phyloP scores from a whole-genome alignment of 768 basidiomycete species.

The Rhodosporidiobolus odoratus region DNA sequence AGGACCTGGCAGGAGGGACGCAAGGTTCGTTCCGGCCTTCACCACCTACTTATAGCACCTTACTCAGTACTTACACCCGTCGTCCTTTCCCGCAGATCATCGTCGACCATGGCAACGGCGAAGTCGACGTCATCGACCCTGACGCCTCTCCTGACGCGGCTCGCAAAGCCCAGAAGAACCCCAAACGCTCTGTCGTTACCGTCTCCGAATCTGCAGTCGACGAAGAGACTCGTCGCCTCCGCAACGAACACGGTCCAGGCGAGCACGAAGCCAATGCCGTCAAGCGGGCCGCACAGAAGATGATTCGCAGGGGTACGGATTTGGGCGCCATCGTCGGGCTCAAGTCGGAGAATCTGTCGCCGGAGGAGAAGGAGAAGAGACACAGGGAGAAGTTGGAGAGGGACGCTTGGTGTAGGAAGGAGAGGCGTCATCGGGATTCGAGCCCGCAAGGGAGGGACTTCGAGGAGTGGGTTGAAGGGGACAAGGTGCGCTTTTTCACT shows the following conservation, averaged over 20 bases:
- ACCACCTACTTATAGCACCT: not conserved
- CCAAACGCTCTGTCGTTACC: not conserved
- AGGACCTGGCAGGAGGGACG: constrained; percentile 34
- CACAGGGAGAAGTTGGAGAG: constrained; percentile 27
- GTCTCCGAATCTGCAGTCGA: constrained; percentile 18
- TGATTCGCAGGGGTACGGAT: constrained; percentile 11
- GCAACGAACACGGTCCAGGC: constrained; percentile 21
- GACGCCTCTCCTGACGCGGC: constrained; percentile 15
- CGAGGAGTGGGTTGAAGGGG: constrained; percentile 19
- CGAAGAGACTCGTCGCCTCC: constrained; percentile 6
- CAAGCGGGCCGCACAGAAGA: constrained; percentile 22
- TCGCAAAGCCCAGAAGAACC: constrained; percentile 4
- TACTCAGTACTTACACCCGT: not conserved
- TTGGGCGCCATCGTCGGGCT: constrained; percentile 3
- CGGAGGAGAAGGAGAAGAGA: constrained; percentile 25
- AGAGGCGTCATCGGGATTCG: constrained; percentile 31
- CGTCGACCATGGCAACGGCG: constrained; percentile 36
- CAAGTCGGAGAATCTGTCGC: constrained; percentile 10
- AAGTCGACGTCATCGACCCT: constrained; percentile 34
- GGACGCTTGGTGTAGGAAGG: constrained; percentile 36
- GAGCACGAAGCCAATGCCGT: constrained; percentile 25
- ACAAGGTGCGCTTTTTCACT: constrained; percentile 7
- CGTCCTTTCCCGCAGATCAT: constrained; percentile 17
- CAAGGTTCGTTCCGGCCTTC: constrained; percentile 22
- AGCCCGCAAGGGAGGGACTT: constrained; percentile 8